Conservation (phyloP, 2,329 filamentous ascomycete genomes). For the Penicillium sp. region DNA sequence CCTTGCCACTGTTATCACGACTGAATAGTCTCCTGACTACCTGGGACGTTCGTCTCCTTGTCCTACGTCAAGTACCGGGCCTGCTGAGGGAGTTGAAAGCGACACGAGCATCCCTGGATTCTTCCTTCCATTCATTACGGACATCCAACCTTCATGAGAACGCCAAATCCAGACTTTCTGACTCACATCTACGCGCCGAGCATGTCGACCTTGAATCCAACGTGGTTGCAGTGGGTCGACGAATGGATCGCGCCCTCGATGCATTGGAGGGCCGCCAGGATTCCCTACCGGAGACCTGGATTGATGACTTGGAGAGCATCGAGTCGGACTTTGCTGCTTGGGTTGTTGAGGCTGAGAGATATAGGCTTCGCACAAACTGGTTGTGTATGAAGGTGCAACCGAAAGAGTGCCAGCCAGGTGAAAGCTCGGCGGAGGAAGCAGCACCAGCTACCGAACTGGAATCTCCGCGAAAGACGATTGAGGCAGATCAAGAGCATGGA, state of each 20-base stretch:
- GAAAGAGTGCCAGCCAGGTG: background rate
- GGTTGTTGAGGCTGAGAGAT: constrained; percentile 75
- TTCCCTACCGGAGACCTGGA: constrained; percentile 82
- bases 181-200: constrained; percentile 46
- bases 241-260: constrained; percentile 85
- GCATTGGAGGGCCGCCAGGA: constrained; percentile 81
- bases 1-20: constrained; percentile 77
- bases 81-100: constrained; percentile 66
- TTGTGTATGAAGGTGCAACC: constrained; percentile 25
- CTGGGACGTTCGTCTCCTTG: constrained; percentile 76
- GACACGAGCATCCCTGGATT: constrained; percentile 40
- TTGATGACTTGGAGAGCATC: constrained; percentile 79
- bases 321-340: constrained; percentile 80
- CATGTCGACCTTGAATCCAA: constrained; percentile 66
- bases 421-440: background rate
- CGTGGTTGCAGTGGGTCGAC: constrained; percentile 69
- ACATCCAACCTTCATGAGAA: constrained; percentile 31
- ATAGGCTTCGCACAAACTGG: constrained; percentile 69
- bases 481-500: constrained; percentile 22
- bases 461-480: constrained; percentile 28
- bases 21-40: constrained; percentile 72
- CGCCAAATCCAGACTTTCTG: constrained; percentile 36
- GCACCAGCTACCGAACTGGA: background rate
- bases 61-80: constrained; percentile 72
- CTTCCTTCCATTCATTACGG: constrained; percentile 37